Percentiles rank a stretch among this genome's conserved stretches.
phyloP scores from a whole-genome alignment of 768 basidiomycete genomes.

The Aureoboletus auriporus region DNA sequence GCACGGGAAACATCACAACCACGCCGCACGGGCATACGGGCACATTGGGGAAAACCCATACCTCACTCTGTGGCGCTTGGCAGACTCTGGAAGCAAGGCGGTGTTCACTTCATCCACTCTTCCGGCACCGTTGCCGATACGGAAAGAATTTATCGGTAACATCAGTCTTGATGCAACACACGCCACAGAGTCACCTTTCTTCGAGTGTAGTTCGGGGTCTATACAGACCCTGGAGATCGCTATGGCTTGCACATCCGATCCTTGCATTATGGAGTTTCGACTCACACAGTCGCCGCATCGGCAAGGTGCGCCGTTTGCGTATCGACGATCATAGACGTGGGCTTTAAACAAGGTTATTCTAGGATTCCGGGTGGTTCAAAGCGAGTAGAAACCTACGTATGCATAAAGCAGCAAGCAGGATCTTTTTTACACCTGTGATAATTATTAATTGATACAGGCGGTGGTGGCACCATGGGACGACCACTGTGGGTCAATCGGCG shows the following conservation, averaged over 20 bases:
- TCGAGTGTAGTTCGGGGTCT: conserved; percentile 12
- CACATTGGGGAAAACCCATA: conserved; percentile 12
- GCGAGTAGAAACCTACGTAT: conserved; percentile 5
- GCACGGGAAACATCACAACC: neutral
- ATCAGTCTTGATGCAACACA: conserved; percentile 11
- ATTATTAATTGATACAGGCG: too few relatives aligned
- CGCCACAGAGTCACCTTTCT: conserved; percentile 8
- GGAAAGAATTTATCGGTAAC: conserved; percentile 14
- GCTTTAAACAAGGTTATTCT: neutral
- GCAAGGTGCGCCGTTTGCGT: conserved; percentile 14
- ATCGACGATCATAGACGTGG: neutral
- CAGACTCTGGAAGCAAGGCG: conserved; percentile 3
- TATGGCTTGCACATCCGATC: conserved; percentile 18
- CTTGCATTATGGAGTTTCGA: conserved; percentile 21
- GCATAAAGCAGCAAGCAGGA: neutral
- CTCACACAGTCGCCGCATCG: conserved; percentile 12
- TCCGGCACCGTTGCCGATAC: conserved; percentile 9
- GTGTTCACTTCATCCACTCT: conserved; percentile 5
- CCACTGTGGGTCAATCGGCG: too few relatives aligned
- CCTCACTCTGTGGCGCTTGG: conserved; percentile 18
- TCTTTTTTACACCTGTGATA: too few relatives aligned
- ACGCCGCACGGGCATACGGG: conserved; percentile 12
- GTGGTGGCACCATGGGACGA: too few relatives aligned
- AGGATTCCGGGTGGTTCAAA: conserved; percentile 20
- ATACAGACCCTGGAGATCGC: conserved; percentile 20